These are phyloP conservation scores for Spirogloea muscicola DNA, from an alignment of 139 green algal genomes.

Conservation along the genomic window DNA sequence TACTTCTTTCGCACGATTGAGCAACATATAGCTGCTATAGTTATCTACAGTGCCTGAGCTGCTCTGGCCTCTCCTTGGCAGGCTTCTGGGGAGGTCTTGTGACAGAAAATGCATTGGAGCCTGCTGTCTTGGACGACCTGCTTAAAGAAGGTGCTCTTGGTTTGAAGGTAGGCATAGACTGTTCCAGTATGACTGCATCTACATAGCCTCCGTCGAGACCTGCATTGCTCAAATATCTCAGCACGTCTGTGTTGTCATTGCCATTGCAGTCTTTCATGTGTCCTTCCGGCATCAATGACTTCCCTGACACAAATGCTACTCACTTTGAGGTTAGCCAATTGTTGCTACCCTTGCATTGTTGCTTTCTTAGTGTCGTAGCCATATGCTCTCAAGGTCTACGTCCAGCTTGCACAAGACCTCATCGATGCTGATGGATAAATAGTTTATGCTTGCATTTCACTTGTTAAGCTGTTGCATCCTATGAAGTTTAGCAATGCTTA, in stretches of 20 bases:
- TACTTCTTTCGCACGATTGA: too few relatives aligned
- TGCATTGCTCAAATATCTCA: background rate
- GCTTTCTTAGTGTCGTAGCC: constrained; percentile 2
- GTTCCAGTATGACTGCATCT: too few relatives aligned
- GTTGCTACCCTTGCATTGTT: constrained; percentile 46
- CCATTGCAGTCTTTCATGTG: constrained; percentile 74
- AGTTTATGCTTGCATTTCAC: too few relatives aligned
- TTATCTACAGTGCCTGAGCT: too few relatives aligned
- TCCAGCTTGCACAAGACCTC: too few relatives aligned
- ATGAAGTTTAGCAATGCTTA: too few relatives aligned
- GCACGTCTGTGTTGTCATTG: background rate
- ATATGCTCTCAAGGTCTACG: too few relatives aligned
- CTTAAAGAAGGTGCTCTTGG: constrained; percentile 70
- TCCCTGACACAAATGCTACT: constrained; percentile 58
- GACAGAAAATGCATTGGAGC: constrained; percentile 73
- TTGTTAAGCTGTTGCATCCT: too few relatives aligned
- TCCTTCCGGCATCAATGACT: constrained; percentile 84
- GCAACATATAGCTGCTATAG: too few relatives aligned
- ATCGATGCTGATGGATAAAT: too few relatives aligned
- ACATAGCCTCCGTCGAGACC: too few relatives aligned
- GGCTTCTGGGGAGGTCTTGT: constrained; percentile 89
- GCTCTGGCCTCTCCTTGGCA: constrained; percentile 43
- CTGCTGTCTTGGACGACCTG: constrained; percentile 59
- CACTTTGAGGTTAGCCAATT: constrained; percentile 63
- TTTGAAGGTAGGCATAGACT: constrained; percentile 84